Base-by-base conservation (phyloP, 129 eudicot genomes). In the Helichrysum umbraculigerum region DNA sequence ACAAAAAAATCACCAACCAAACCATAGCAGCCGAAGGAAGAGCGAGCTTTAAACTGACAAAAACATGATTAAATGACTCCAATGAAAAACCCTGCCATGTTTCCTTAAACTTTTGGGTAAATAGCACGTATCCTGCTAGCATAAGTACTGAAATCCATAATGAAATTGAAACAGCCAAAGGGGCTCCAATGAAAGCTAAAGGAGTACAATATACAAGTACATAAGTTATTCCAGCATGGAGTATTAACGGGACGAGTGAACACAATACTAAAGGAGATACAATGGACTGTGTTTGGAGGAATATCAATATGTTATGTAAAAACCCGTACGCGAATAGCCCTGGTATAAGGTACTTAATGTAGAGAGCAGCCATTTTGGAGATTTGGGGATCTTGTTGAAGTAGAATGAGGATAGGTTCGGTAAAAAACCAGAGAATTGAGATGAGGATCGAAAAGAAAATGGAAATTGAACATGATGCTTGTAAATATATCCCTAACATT, bases 1-100 rank as follows among this genome's bases (percentile, higher is more conserved):
- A 56, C 50, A 54, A 51, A 62, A 54, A 57, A 9, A 56, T 29
- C 3, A 81, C 89, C 69, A 3, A 94, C 98, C 98, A 94, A 35
- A 94, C 88, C 97, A 91, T 94, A 35, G 90, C 98, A 22, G 97
- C 98, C 34, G 96, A 91, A 20, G 98, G 97, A 22, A 94, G 37
- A 52, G 98, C 97, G 39, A 94, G 86, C 84, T 91, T 94, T 68
- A 91, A 78, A 64, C 75, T 86, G 17, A 72, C 3, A 42, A 70
- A 11, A 66, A 94, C 69, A 66, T 85, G 59, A 66, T 64, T 15
- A 19, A 84, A 83, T 0, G 97, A 79, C 88, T 94, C 96, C 60
- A 50, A 56, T 0, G 90, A 80, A 56, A 94, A 81, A 10, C 97
- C 96, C 8, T 30, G 64, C 98, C 98, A 90, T 11, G 97, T 94